These are phyloP conservation scores for Cymbopogon citratus DNA, from an alignment of 176 grass and related monocot species.

Conservation along the genomic window DNA sequence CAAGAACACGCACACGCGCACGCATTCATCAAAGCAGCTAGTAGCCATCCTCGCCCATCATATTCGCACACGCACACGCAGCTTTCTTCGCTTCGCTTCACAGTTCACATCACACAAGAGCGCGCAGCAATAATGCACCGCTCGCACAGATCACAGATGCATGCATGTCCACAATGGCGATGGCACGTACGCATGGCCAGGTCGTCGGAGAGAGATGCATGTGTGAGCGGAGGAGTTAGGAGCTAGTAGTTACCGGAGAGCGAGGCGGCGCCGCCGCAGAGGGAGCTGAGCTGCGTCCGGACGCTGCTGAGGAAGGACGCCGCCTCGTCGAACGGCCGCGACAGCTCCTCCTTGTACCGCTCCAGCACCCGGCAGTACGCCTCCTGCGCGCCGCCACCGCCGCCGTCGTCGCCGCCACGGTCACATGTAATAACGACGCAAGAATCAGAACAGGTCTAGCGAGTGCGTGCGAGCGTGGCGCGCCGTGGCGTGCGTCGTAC, in stretches of 20 bases:
- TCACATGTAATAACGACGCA: constrained; percentile 58
- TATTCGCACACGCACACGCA: constrained; percentile 21
- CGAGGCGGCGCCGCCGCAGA: constrained; percentile 54
- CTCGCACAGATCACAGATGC: not conserved
- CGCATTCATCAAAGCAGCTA: constrained; percentile 33
- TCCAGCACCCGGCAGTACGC: constrained; percentile 70
- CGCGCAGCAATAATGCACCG: constrained; percentile 18
- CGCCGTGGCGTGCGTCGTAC: constrained; percentile 24
- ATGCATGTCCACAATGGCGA: constrained; percentile 3
- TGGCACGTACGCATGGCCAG: not conserved
- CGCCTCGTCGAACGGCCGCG: constrained; percentile 83
- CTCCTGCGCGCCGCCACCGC: constrained; percentile 39
- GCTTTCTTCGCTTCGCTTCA: not conserved
- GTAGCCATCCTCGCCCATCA: constrained; percentile 8
- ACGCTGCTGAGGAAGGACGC: constrained; percentile 88
- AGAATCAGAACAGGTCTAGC: not conserved
- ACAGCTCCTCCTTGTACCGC: constrained; percentile 87
- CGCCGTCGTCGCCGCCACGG: not conserved
- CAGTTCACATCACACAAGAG: not conserved
- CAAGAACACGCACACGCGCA: constrained; percentile 35
- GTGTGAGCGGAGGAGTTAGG: not conserved
- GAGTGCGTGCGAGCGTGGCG: not conserved
- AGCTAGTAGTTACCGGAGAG: constrained; percentile 39
- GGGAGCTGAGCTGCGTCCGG: constrained; percentile 63
- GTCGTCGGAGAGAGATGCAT: not conserved